phyloP scores from a whole-genome alignment of 2,329 filamentous ascomycete genomes.

The Aspergillus quadricinctus region DNA sequence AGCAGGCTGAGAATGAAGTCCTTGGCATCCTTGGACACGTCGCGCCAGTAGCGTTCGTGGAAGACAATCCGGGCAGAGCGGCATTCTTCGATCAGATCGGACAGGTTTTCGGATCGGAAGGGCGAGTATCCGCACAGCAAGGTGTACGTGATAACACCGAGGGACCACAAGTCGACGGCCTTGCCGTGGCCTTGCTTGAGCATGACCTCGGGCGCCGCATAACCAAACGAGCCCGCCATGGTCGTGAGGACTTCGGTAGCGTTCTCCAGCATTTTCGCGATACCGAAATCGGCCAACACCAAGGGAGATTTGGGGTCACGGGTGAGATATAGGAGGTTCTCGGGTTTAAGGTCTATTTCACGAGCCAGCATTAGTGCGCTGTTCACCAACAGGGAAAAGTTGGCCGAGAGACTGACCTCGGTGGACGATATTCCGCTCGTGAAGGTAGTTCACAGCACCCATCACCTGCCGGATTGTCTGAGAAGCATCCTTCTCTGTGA shows the following conservation, averaged over 20 bases:
- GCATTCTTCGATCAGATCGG: conserved; percentile 93
- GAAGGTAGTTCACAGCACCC: conserved; percentile 88
- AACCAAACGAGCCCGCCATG: conserved; percentile 98
- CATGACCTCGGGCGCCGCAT: conserved; percentile 97
- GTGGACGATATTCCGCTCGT: conserved; percentile 92
- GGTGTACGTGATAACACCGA: conserved; percentile 98
- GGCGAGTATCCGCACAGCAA: conserved; percentile 96
- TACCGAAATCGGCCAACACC: conserved; percentile 95
- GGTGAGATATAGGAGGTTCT: conserved; percentile 93
- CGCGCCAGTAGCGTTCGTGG: conserved; percentile 98
- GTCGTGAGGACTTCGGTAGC: conserved; percentile 90
- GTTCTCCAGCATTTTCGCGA: conserved; percentile 93
- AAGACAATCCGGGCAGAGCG: conserved; percentile 79
- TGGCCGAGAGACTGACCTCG: conserved; percentile 58
- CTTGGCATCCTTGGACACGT: conserved; percentile 92
- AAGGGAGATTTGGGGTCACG: conserved; percentile 72
- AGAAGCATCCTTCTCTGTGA: conserved; percentile 96
- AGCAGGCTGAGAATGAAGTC: conserved; percentile 83
- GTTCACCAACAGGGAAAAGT: background rate
- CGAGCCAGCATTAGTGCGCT: conserved; percentile 3
- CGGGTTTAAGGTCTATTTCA: conserved; percentile 81
- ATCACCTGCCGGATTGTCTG: conserved; percentile 94
- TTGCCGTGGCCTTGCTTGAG: conserved; percentile 96
- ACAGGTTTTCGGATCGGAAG: conserved; percentile 90
- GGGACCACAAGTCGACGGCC: conserved; percentile 98